Evolutionary conservation across 352 stramenopile genomes (phyloP).

Genomic region (Hyaloperonospora arabidopsidis): DNA sequence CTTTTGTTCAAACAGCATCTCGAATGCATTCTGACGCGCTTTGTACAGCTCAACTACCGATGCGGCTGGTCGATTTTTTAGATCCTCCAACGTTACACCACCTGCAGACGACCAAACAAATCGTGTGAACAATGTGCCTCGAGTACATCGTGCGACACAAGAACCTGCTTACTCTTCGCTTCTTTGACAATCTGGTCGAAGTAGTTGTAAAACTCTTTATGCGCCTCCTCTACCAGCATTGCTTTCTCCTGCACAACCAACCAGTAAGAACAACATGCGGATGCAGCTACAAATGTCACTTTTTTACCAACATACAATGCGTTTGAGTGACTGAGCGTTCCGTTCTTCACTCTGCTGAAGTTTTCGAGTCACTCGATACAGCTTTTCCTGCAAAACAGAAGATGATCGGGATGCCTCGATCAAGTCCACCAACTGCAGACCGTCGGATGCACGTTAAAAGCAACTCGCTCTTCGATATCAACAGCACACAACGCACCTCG

Average conservation of each 20-base stretch:
- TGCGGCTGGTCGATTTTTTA: constrained; percentile 35
- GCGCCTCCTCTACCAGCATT: constrained; percentile 32
- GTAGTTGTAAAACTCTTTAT: constrained; percentile 42
- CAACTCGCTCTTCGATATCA: neutral
- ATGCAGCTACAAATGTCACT: neutral
- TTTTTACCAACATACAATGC: constrained; percentile 34
- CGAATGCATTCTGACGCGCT: constrained; percentile 49
- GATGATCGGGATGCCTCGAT: constrained; percentile 59
- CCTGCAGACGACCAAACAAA: constrained; percentile 18
- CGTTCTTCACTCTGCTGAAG: constrained; percentile 48
- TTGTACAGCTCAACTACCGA: constrained; percentile 48
- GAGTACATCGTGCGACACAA: no score
- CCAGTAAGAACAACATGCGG: neutral
- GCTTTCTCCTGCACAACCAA: constrained; percentile 29
- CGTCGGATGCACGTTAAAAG: constrained; percentile 3
- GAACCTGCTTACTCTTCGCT: constrained; percentile 27
- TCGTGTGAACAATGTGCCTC: constrained; percentile 3
- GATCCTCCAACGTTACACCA: constrained; percentile 35
- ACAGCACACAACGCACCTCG: constrained; percentile 33
- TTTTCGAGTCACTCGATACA: constrained; percentile 48
- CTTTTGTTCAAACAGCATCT: constrained; percentile 54
- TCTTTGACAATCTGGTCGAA: constrained; percentile 45
- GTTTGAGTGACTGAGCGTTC: constrained; percentile 33
- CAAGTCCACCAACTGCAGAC: constrained; percentile 45
- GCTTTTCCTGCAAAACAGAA: constrained; percentile 54